Conservation (phyloP, 371 early-diverging fungal species). For the Thermomucor indicae-seudaticae region DNA sequence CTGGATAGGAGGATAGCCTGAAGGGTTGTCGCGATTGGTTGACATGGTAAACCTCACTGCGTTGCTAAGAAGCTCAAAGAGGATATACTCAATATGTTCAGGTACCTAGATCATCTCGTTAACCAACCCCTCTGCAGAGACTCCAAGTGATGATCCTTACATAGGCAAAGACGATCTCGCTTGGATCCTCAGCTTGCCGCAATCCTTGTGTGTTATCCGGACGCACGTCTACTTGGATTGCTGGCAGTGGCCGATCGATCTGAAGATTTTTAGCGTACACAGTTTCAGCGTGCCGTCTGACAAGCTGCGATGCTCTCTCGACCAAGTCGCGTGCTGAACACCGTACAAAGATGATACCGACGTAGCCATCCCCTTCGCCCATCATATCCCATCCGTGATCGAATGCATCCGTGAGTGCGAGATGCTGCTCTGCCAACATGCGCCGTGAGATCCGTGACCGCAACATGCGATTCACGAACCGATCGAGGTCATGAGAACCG, state of each 20-base stretch:
- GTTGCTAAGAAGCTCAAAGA: slow-evolving; percentile 93
- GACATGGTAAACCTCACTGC: slow-evolving; percentile 64
- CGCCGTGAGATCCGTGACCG: slow-evolving; percentile 89
- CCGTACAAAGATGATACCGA: slow-evolving; percentile 58
- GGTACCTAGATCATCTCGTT: slow-evolving; percentile 42
- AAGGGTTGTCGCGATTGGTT: slow-evolving; percentile 17
- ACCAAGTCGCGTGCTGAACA: slow-evolving; percentile 53
- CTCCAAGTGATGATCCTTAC: slow-evolving; percentile 24
- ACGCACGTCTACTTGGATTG: slow-evolving; percentile 20
- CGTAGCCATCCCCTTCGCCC: slow-evolving; percentile 43
- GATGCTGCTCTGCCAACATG: slow-evolving; percentile 91
- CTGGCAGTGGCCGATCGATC: slow-evolving; percentile 15
- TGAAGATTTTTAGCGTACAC: slow-evolving; percentile 3
- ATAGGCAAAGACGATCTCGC: slow-evolving; percentile 46
- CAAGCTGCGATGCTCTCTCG: slow-evolving; percentile 27
- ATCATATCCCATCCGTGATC: slow-evolving; percentile 33
- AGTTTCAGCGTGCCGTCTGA: slow-evolving; percentile 5
- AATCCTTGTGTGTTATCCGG: slow-evolving; percentile 7
- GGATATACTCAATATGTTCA: slow-evolving; percentile 90
- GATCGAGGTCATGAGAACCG: slow-evolving; percentile 49
- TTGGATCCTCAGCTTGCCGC: slow-evolving; percentile 5
- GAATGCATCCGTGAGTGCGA: slow-evolving; percentile 71
- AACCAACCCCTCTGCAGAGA: too few relatives aligned
- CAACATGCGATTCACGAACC: slow-evolving; percentile 87
- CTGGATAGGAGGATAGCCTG: slow-evolving; percentile 62